Evolutionary conservation across 2,329 filamentous ascomycete genomes (phyloP).

Genomic region (Arthrinium phaeospermum): DNA sequence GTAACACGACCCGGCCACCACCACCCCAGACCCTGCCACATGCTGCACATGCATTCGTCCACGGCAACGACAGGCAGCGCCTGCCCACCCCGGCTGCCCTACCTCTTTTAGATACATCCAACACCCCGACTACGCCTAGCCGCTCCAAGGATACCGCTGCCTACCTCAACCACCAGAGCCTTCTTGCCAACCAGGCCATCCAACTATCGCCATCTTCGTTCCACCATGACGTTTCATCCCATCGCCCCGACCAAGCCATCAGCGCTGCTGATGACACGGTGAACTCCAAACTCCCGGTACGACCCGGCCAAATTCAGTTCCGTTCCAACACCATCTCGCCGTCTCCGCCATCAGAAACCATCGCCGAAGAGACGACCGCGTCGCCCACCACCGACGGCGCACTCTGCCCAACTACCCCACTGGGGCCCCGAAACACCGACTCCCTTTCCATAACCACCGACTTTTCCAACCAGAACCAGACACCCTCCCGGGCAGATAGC

Average conservation of each 20-base stretch:
- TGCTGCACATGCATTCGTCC: constrained; percentile 32
- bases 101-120: constrained; percentile 22
- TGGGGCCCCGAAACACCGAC: constrained; percentile 23
- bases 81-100: constrained; percentile 25
- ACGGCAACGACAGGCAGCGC: constrained; percentile 24
- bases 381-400: constrained; percentile 26
- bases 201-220: constrained; percentile 25
- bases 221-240: constrained; percentile 25
- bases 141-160: constrained; percentile 31
- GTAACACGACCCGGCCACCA: constrained; percentile 4
- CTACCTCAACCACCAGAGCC: constrained; percentile 32
- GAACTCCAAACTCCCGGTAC: constrained; percentile 28
- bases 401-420: constrained; percentile 29
- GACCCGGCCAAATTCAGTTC: constrained; percentile 40
- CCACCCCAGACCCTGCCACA: constrained; percentile 34
- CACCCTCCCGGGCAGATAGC: constrained; percentile 40
- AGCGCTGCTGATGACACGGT: constrained; percentile 24
- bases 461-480: constrained; percentile 31
- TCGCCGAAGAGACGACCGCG: constrained; percentile 26
- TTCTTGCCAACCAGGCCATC: constrained; percentile 32
- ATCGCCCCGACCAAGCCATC: constrained; percentile 23
- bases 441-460: constrained; percentile 48
- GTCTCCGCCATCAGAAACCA: constrained; percentile 38
- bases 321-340: constrained; percentile 47
- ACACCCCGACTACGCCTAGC: constrained; percentile 28